Evolutionary conservation across 495 filamentous ascomycete species (phyloP).

Genomic region (Hypoxylon crocopeplum): DNA sequence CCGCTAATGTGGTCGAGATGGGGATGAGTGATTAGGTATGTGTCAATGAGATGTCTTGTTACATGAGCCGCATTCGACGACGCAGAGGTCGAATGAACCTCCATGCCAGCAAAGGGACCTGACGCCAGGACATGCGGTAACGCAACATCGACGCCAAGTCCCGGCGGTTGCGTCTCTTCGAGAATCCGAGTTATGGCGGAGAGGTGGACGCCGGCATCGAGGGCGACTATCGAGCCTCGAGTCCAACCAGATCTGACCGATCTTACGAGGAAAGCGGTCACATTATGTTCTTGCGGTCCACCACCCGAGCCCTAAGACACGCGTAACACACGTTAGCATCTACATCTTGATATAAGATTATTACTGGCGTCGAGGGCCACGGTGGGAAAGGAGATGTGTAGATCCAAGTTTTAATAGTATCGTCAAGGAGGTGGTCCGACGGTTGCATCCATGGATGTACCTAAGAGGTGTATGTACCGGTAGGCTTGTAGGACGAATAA

Average conservation of each 20-base stretch:
- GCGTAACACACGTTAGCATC: slow-evolving; percentile 38
- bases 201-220: slow-evolving; percentile 92
- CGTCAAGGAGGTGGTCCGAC: background rate
- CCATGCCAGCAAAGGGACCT: slow-evolving; percentile 77
- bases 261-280: slow-evolving; percentile 87
- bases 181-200: slow-evolving; percentile 80
- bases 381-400: background rate
- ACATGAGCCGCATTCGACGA: slow-evolving; percentile 82
- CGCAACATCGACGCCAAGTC: slow-evolving; percentile 48
- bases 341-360: background rate
- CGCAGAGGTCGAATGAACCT: slow-evolving; percentile 65
- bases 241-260: slow-evolving; percentile 79
- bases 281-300: slow-evolving; percentile 86
- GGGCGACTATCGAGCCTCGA: slow-evolving; percentile 79
- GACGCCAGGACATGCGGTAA: slow-evolving; percentile 47
- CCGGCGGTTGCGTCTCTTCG: slow-evolving; percentile 52
- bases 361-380: too few species aligned
- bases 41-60: slow-evolving; percentile 77
- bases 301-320: slow-evolving; percentile 80
- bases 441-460: too few species aligned
- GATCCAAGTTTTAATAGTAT: background rate
- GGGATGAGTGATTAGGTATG: slow-evolving; percentile 90
- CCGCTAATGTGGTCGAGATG: slow-evolving; percentile 94
- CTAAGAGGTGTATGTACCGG: background rate
- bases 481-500: slow-evolving; percentile 2